Evolutionary conservation across 2,329 filamentous ascomycete species (phyloP).

Genomic region (Ceratocystis variospora): DNA sequence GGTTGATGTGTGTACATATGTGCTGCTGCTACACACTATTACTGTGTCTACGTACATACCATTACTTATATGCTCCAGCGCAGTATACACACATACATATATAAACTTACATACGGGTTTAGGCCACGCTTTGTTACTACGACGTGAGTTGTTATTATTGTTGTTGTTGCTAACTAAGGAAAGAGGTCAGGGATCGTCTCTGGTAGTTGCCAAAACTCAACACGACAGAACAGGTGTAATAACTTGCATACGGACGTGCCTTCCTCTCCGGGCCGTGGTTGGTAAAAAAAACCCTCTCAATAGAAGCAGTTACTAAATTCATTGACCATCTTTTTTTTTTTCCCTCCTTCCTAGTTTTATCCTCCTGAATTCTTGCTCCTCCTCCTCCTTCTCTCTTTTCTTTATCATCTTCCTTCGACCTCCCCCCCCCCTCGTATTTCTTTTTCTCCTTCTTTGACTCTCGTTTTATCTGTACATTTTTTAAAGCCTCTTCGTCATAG

Average conservation of each 20-base stretch:
- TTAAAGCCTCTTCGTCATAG: constrained; percentile 10
- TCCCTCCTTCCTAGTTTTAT: neutral
- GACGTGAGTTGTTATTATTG: too few species aligned
- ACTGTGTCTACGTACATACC: neutral
- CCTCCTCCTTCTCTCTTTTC: constrained; percentile 17
- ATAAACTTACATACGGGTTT: too few species aligned
- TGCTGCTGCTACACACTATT: neutral
- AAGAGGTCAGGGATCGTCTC: too few species aligned
- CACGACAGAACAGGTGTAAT: neutral
- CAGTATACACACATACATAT: neutral
- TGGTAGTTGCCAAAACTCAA: too few species aligned
- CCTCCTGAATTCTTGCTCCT: constrained; percentile 17
- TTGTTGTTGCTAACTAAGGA: too few species aligned
- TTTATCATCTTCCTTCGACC: constrained; percentile 14
- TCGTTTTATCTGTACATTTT: constrained; percentile 2
- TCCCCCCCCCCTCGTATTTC: constrained; percentile 4
- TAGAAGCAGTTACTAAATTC: neutral
- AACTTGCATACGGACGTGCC: constrained; percentile 3
- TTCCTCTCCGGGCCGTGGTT: constrained; percentile 6
- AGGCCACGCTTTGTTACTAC: too few species aligned
- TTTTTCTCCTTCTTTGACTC: constrained; percentile 11
- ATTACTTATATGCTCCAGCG: neutral
- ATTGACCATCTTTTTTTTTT: constrained; percentile 1
- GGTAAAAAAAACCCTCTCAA: neutral
- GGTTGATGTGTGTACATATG: neutral